Evolutionary conservation across 2,329 filamentous ascomycete species (phyloP), one percentile per base, ranked within the genome.

Genomic region (Trichophyton rubrum): DNA sequence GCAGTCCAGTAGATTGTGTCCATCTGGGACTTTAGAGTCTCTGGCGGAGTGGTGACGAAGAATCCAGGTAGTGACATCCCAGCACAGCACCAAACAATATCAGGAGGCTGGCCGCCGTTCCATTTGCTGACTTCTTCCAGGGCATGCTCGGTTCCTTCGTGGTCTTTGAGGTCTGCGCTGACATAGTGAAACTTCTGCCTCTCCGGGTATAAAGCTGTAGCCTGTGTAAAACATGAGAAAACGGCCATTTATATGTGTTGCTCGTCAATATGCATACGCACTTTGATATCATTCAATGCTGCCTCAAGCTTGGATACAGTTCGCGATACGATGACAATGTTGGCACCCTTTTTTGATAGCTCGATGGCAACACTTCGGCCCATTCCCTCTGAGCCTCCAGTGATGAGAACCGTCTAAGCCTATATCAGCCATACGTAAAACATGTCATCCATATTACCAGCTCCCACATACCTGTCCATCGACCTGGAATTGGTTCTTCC

Each of bases 361-460:
- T 90, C 80, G 58, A 83, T 80, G 3, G 86, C 90, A 20, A 86
- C 83, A 58, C 84, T 84, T 66, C 85, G 84, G 62, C 93, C 93
- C 87, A 96, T 89, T 61, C 93, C 93, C 70, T 96, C 89, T 0
- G 93, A 96, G 35, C 86, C 90, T 55, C 93, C 93, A 0, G 93
- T 99, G 59, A 99, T 79, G 60, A 97, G 79, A 59, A 95, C 80
- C 1, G 91, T 96, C 90, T 96, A 67, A 8, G 61, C 15, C 5
- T 22, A 5, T 7, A 43, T 53, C 35, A 56, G 33, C 9, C 33
- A 38, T 13, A 38, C 2, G 33, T 3, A 3, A 38, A 35, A 59
- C 35, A 27, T 47, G 40, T 45, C 17, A 27, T 49, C 27, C 20
- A 17, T 11, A 6, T 7, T 2, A 38, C 13, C 27, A 9, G 15